Evolutionary conservation across 768 basidiomycete species (phyloP).

Genomic region (Mycena epipterygia): DNA sequence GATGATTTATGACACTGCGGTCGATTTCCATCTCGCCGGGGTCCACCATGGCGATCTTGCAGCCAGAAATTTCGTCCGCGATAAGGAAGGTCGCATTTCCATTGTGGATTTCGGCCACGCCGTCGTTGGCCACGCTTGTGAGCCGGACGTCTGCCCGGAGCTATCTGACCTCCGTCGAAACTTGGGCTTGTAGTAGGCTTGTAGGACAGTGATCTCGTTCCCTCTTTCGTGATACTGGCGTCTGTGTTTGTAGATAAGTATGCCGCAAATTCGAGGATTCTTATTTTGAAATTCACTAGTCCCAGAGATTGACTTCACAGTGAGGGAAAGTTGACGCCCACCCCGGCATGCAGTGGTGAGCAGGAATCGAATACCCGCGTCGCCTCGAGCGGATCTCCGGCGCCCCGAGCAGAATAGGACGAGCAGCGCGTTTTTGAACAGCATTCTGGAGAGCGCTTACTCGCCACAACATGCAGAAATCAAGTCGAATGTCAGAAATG

Average conservation of each 20-base stretch:
- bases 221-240: neutral
- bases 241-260: neutral
- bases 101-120: slow-evolving; percentile 17
- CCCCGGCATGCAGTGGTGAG: no score
- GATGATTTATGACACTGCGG: neutral
- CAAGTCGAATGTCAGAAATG: no score
- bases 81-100: neutral
- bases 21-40: slow-evolving; percentile 4
- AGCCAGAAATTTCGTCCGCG: slow-evolving; percentile 4
- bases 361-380: no score
- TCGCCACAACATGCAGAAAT: no score
- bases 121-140: neutral
- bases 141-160: slow-evolving; percentile 4
- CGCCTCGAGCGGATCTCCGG: no score
- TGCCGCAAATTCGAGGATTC: neutral
- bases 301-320: no score
- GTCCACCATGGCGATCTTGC: slow-evolving; percentile 7
- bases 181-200: neutral
- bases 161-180: neutral
- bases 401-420: no score
- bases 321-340: no score
- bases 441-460: no score
- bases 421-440: no score
- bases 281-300: neutral
- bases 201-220: neutral